A percentile compares a stretch with the other conserved stretches of the same genome.
These are phyloP conservation scores for Rhytidiadelphus loreus DNA, from an alignment of 225 moss, liverwort and hornwort species.

Conservation along the genomic window DNA sequence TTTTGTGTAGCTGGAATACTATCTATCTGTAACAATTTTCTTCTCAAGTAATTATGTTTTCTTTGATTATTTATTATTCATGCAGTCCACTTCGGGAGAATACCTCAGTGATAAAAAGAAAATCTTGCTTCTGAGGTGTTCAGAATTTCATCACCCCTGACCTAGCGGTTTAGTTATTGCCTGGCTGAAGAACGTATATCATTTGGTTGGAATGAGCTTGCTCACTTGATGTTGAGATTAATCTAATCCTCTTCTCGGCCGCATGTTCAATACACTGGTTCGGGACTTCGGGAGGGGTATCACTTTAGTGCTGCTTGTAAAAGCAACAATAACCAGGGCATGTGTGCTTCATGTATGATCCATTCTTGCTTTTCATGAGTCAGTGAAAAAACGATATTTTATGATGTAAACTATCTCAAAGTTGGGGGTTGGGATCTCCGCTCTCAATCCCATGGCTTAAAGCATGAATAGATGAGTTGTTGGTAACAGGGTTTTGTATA, in stretches of 20 bases:
- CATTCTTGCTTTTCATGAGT: not conserved
- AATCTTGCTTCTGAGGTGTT: not conserved
- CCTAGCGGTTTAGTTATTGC: not conserved
- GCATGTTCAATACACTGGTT: not conserved
- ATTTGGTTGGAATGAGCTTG: not conserved
- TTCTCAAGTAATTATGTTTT: not conserved
- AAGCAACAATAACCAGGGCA: not conserved
- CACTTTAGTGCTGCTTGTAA: not conserved
- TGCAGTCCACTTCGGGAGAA: not conserved
- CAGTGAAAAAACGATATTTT: not conserved
- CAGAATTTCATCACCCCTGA: not conserved
- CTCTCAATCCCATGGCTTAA: not conserved
- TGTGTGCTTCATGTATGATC: not conserved
- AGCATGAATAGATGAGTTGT: not conserved
- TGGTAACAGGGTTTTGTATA: not conserved
- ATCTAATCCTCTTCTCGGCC: not conserved
- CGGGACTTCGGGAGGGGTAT: not conserved
- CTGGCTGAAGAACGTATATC: not conserved
- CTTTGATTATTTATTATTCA: not conserved
- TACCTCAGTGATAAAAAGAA: not conserved
- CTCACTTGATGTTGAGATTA: not conserved
- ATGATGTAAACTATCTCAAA: not conserved
- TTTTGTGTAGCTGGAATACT: conserved; percentile 3
- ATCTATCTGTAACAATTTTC: conserved; percentile 5
- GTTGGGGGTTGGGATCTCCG: not conserved